These are phyloP conservation scores for Ceriops zippeliana DNA, from an alignment of 345 rosid genomes.

Conservation along the genomic window DNA sequence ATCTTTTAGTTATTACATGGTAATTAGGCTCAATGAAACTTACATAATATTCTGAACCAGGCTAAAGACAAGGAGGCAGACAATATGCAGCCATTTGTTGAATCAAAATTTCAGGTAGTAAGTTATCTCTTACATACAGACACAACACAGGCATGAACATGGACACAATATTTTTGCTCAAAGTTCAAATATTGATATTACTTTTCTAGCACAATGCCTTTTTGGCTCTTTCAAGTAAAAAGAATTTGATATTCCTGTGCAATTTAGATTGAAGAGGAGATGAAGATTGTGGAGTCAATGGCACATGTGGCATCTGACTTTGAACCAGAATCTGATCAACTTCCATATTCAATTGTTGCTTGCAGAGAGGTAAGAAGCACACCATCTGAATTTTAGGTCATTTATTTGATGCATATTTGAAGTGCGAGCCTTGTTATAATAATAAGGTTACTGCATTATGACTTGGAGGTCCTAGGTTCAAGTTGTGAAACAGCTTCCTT, in stretches of 20 bases:
- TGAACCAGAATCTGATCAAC: constrained; percentile 24
- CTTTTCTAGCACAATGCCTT: no score
- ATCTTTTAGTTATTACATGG: not conserved
- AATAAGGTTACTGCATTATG: not conserved
- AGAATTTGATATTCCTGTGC: constrained; percentile 6
- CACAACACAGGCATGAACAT: not conserved
- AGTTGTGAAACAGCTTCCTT: no score
- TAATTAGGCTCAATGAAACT: not conserved
- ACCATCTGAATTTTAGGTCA: not conserved
- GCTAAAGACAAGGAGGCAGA: constrained; percentile 44
- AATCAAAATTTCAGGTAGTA: constrained; percentile 38
- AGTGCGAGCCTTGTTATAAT: not conserved
- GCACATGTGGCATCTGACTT: constrained; percentile 24
- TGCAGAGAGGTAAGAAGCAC: constrained; percentile 34
- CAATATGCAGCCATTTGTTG: constrained; percentile 30
- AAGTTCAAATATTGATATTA: no score
- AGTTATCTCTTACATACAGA: constrained; percentile 9
- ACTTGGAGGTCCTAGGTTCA: not conserved
- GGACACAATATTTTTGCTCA: not conserved
- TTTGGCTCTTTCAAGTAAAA: not conserved
- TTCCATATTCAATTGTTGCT: constrained; percentile 26
- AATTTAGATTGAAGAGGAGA: constrained; percentile 42
- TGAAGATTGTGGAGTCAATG: constrained; percentile 15
- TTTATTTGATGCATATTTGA: no score
- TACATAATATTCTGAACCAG: constrained; percentile 35